Percentiles rank a stretch among this genome's conserved stretches.
These are phyloP conservation scores for Prorocentrum cordatum DNA, from an alignment of 169 alveolate species.

Conservation along the genomic window DNA sequence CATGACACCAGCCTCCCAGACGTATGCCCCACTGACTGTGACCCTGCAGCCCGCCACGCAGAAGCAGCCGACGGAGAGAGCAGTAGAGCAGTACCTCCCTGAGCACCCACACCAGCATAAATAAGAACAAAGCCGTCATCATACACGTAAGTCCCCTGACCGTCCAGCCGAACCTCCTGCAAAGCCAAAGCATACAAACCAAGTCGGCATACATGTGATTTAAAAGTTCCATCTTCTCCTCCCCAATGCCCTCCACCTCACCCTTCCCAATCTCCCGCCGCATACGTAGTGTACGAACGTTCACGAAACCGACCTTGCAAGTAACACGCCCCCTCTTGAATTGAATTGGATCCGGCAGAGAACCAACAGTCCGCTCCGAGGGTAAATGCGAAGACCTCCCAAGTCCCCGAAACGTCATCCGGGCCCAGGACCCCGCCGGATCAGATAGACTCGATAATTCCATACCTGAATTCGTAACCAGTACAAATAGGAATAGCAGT, in stretches of 20 bases:
- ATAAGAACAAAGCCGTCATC: neutral
- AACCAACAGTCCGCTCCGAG: neutral
- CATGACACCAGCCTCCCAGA: neutral
- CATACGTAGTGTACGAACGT: neutral
- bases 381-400: neutral
- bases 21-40: neutral
- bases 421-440: neutral
- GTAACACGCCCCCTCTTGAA: no score
- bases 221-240: no score
- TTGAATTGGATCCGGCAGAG: neutral
- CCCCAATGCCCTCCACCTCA: no score
- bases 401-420: neutral
- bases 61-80: neutral
- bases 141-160: neutral
- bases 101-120: neutral
- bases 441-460: neutral
- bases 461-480: neutral
- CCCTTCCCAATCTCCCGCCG: neutral
- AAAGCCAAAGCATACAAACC: neutral
- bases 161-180: neutral
- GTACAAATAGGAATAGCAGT: neutral
- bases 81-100: neutral
- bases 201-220: neutral
- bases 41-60: neutral
- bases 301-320: neutral